These are phyloP conservation scores for Abrus pulchellus DNA, from an alignment of 306 rosid genomes.

Conservation along the genomic window DNA sequence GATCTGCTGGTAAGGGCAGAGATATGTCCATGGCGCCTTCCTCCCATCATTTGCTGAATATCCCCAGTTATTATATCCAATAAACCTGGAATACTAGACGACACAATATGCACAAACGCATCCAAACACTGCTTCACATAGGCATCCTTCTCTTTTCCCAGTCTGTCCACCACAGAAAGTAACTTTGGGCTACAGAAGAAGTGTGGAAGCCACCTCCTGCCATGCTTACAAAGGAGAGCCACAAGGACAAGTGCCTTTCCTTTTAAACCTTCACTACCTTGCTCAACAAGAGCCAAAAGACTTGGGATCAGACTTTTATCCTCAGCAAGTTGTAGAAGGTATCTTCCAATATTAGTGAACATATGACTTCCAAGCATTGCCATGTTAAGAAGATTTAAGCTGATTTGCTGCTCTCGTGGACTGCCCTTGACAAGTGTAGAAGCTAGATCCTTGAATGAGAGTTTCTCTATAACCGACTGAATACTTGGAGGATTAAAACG, in stretches of 20 bases:
- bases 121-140: constrained; percentile 83
- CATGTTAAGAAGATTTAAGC: constrained; percentile 88
- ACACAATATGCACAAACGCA: constrained; percentile 78
- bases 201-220: constrained; percentile 94
- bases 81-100: constrained; percentile 79
- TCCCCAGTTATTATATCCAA: constrained; percentile 83
- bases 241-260: constrained; percentile 87
- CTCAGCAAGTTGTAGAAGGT: constrained; percentile 79
- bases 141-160: constrained; percentile 87
- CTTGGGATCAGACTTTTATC: constrained; percentile 87
- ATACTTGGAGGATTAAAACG: constrained; percentile 84
- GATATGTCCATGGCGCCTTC: constrained; percentile 88
- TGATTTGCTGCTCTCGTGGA: constrained; percentile 93
- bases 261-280: constrained; percentile 89
- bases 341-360: constrained; percentile 76
- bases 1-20: constrained; percentile 80
- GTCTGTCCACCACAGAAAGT: constrained; percentile 89
- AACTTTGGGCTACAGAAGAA: constrained; percentile 87
- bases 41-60: constrained; percentile 91
- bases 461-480: constrained; percentile 79
- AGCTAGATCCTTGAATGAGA: constrained; percentile 85
- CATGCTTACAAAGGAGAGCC: constrained; percentile 87
- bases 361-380: constrained; percentile 90
- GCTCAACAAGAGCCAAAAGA: constrained; percentile 83
- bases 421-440: constrained; percentile 83